These are phyloP conservation scores for Phytophthora meadii DNA, from an alignment of 352 stramenopile species.

Conservation along the genomic window DNA sequence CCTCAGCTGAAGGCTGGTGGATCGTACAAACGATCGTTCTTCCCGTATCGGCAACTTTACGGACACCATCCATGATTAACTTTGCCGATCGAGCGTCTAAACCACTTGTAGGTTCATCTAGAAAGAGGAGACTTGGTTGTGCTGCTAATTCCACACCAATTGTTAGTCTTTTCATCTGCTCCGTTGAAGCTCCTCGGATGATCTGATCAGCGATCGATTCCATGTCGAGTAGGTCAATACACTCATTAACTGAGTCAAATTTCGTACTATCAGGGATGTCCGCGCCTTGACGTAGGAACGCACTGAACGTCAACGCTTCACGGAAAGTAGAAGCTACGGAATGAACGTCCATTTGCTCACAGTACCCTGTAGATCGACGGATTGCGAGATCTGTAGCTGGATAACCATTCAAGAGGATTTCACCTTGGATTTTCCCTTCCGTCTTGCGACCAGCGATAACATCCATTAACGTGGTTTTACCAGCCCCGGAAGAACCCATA, in stretches of 20 bases:
- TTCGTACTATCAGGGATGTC: too few relatives aligned
- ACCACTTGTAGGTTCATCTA: constrained; percentile 90
- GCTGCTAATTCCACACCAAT: constrained; percentile 81
- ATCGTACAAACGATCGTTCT: constrained; percentile 32
- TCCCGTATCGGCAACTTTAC: constrained; percentile 82
- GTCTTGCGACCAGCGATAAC: too few relatives aligned
- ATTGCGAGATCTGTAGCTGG: constrained; percentile 46
- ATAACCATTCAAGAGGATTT: too few relatives aligned
- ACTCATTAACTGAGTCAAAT: constrained; percentile 36
- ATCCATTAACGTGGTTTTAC: constrained; percentile 35
- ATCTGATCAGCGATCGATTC: constrained; percentile 48
- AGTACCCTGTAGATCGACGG: constrained; percentile 33
- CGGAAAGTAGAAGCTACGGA: neutral
- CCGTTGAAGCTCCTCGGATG: constrained; percentile 48
- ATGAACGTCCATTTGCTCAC: constrained; percentile 24
- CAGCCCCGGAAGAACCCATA: constrained; percentile 35
- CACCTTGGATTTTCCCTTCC: too few relatives aligned
- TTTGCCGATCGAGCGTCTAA: constrained; percentile 89
- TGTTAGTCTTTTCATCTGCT: constrained; percentile 67
- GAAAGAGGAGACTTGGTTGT: constrained; percentile 88
- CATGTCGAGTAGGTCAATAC: constrained; percentile 49
- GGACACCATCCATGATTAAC: constrained; percentile 88
- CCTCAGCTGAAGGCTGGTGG: constrained; percentile 79
- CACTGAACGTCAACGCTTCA: too few relatives aligned
- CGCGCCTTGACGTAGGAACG: too few relatives aligned